Percentiles rank a stretch among this genome's conserved stretches.
Evolutionary conservation across 2,329 filamentous ascomycete genomes (phyloP).

Genomic region (Talaromyces sp.): DNA sequence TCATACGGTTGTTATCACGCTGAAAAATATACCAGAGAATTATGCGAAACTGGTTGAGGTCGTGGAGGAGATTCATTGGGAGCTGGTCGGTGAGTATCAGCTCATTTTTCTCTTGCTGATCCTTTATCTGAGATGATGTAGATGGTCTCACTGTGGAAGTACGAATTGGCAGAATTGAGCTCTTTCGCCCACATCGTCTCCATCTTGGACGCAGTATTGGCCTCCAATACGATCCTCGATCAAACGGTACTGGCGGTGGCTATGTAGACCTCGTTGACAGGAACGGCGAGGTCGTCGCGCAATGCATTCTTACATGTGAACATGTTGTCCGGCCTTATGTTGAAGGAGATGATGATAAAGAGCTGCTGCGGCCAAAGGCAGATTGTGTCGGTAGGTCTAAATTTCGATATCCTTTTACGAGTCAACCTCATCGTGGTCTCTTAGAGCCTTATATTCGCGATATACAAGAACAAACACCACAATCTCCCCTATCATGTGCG

Average conservation of each 20-base stretch:
- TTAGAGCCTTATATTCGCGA: not conserved
- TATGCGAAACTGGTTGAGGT: not conserved
- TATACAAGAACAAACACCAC: not conserved
- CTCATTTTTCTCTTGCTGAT: not conserved
- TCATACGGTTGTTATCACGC: slow-evolving; percentile 13
- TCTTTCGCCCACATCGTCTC: not conserved
- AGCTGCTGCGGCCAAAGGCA: not conserved
- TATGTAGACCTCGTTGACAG: slow-evolving; percentile 8
- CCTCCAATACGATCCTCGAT: not conserved
- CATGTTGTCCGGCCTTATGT: slow-evolving; percentile 12
- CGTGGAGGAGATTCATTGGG: slow-evolving; percentile 3
- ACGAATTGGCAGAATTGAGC: not conserved
- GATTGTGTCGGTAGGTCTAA: not conserved
- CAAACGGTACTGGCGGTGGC: slow-evolving; percentile 9
- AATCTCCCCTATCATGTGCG: not conserved
- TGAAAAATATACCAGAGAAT: not conserved
- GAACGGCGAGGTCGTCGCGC: not conserved
- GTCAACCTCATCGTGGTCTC: not conserved
- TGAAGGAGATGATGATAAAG: not conserved
- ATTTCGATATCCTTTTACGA: not conserved
- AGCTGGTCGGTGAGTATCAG: not conserved
- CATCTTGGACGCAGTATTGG: slow-evolving; percentile 8
- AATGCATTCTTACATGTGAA: slow-evolving; percentile 10
- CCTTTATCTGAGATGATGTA: not conserved
- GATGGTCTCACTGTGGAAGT: slow-evolving; percentile 6